A percentile compares a stretch with the other conserved stretches of the same genome.
These are phyloP conservation scores for Thermothielavioides terrestris DNA, from an alignment of 495 filamentous ascomycete species.

Conservation along the genomic window DNA sequence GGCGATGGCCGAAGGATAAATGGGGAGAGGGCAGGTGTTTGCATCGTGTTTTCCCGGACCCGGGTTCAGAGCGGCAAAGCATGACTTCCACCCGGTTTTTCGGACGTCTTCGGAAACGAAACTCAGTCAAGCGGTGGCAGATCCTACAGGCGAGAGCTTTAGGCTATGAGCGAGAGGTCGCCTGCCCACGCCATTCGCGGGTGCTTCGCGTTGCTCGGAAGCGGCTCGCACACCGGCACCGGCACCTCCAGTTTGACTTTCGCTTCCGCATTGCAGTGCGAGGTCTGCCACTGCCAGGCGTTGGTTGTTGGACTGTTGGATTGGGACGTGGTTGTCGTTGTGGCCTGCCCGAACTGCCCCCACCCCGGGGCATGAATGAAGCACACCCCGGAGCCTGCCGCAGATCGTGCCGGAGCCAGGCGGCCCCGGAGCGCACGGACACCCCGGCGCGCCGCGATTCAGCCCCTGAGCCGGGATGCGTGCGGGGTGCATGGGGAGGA, in stretches of 20 bases:
- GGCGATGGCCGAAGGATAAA: not conserved
- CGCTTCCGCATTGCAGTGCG: too few species aligned
- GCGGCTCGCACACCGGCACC: too few species aligned
- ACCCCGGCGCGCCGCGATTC: not conserved
- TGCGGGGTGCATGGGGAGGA: not conserved
- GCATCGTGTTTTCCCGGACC: not conserved
- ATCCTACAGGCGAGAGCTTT: not conserved
- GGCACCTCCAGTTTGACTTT: too few species aligned
- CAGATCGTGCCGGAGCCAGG: conserved; percentile 7
- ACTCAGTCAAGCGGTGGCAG: not conserved
- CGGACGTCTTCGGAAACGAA: not conserved
- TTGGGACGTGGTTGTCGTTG: too few species aligned
- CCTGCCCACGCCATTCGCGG: not conserved
- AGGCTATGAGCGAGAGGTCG: not conserved
- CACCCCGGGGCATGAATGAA: too few species aligned
- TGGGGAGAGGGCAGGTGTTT: not conserved
- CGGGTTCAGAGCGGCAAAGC: not conserved
- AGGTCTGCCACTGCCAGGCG: too few species aligned
- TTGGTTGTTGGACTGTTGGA: too few species aligned
- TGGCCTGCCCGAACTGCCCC: not conserved
- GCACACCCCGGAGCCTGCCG: not conserved
- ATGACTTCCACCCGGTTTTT: too few species aligned
- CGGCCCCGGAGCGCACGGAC: conserved; percentile 5
- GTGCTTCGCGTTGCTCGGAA: too few species aligned
- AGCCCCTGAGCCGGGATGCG: not conserved